Base-by-base conservation (phyloP, 345 rosid genomes). In the Euphorbia pulcherrima region DNA sequence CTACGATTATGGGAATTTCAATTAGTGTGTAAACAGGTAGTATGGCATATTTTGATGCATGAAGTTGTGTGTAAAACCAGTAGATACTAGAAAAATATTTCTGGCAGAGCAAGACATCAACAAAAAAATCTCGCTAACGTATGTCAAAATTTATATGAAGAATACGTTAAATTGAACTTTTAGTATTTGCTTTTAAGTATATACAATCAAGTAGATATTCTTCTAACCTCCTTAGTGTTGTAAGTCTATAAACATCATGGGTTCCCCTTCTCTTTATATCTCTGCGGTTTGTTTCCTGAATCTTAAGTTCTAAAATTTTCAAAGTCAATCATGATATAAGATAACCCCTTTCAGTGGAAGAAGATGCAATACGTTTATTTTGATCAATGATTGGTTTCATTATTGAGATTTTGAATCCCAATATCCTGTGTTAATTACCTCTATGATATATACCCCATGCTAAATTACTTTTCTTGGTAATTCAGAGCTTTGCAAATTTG, bases 401-500 rank as follows among this genome's bases (percentile, higher is more conserved):
- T n/a, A n/a, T n/a, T n/a, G n/a, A n/a, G n/a, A n/a, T n/a, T n/a
- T n/a, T n/a, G 5, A 64, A 18, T 64, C 27, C 9, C n/a, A 53
- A 47, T 11, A 64, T 65, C 28, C n/a, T n/a, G 28, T 56, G n/a
- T n/a, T n/a, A n/a, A n/a, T n/a, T n/a, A n/a, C n/a, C n/a, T n/a
- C 8, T 26, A 13, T 33, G 23, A 53, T 69, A 51, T 29, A 27
- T 20, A 8, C 67, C 18, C 54, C 62, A 30, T 56, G 60, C 73
- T 73, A 58, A 82, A 35, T 51, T 46, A 58, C 58, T 67, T 59
- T 71, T 64, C 53, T 33, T 60, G 55, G n/a, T 58, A 70, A 63
- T 85, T 60, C 87, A 94, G 99, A 83, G 73, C 92, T 94, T 80
- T 94, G 99, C 86, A 94, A 85, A 79, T 71, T n/a, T 91, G 78